A percentile compares a stretch with the other conserved stretches of the same genome.
These are phyloP conservation scores for Oxytropis ochrocephala DNA, from an alignment of 306 rosid genomes.

Conservation along the genomic window DNA sequence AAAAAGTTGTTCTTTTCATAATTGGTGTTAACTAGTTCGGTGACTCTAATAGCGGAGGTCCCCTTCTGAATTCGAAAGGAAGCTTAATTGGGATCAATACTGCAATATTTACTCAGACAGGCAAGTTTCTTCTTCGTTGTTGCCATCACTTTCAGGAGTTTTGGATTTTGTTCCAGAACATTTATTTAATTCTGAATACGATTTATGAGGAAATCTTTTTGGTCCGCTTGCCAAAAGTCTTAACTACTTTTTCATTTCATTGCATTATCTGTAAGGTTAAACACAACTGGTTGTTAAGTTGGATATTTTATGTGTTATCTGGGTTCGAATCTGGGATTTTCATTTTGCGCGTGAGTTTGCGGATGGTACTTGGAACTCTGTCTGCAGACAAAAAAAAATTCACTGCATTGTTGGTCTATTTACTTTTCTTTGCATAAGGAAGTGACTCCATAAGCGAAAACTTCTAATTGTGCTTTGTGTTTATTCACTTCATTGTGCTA, in stretches of 20 bases:
- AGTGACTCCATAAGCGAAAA: slow-evolving; percentile 1
- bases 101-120: slow-evolving; percentile 92
- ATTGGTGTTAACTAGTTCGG: slow-evolving; percentile 5
- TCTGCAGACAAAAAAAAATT: neutral
- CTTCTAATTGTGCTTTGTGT: slow-evolving; percentile 10
- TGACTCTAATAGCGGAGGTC: slow-evolving; percentile 74
- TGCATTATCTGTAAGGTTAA: neutral
- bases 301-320: too few species aligned
- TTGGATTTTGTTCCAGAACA: neutral
- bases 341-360: too few species aligned
- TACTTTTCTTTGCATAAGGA: neutral
- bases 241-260: neutral
- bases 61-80: slow-evolving; percentile 86
- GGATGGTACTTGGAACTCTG: too few species aligned
- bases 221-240: neutral
- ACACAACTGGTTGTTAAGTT: too few species aligned
- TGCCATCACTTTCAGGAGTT: neutral
- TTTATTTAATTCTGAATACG: neutral
- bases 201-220: neutral
- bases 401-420: neutral
- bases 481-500: neutral
- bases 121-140: slow-evolving; percentile 25
- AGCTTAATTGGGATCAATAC: slow-evolving; percentile 85
- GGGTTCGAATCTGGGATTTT: too few species aligned
- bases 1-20: neutral